Evolutionary conservation across 2,329 filamentous ascomycete genomes (phyloP).

Genomic region (Verticillium nubilum): DNA sequence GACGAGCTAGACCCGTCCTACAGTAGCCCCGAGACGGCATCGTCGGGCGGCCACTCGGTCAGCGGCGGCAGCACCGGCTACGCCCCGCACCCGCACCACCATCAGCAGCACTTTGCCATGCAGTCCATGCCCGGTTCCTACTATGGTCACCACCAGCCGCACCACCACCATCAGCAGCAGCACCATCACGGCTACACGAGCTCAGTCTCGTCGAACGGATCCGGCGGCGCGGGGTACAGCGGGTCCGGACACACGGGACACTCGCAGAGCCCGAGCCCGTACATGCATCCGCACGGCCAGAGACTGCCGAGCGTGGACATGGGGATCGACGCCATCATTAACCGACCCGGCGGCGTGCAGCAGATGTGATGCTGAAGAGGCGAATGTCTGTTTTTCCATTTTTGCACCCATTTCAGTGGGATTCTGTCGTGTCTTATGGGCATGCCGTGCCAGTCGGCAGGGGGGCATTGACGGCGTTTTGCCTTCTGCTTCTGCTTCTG

Average conservation of each 20-base stretch:
- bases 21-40: constrained; percentile 47
- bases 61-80: constrained; percentile 27
- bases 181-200: constrained; percentile 43
- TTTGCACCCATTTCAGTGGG: not conserved
- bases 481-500: constrained; percentile 1
- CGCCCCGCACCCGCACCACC: constrained; percentile 20
- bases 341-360: constrained; percentile 30
- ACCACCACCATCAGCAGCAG: constrained; percentile 17
- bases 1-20: constrained; percentile 54
- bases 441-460: not conserved
- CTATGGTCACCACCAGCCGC: constrained; percentile 24
- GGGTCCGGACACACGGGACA: constrained; percentile 21
- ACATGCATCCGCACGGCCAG: constrained; percentile 28
- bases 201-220: constrained; percentile 44
- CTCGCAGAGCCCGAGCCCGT: constrained; percentile 16
- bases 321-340: constrained; percentile 56
- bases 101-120: constrained; percentile 17
- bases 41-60: constrained; percentile 36
- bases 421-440: not conserved
- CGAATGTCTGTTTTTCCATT: not conserved
- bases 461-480: not conserved
- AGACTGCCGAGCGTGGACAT: constrained; percentile 53
- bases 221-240: constrained; percentile 22
- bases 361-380: constrained; percentile 6
- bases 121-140: constrained; percentile 15